These are phyloP conservation scores for Nadsonia starkeyi-henricii DNA, from an alignment of 1,139 yeast species.

Conservation along the genomic window DNA sequence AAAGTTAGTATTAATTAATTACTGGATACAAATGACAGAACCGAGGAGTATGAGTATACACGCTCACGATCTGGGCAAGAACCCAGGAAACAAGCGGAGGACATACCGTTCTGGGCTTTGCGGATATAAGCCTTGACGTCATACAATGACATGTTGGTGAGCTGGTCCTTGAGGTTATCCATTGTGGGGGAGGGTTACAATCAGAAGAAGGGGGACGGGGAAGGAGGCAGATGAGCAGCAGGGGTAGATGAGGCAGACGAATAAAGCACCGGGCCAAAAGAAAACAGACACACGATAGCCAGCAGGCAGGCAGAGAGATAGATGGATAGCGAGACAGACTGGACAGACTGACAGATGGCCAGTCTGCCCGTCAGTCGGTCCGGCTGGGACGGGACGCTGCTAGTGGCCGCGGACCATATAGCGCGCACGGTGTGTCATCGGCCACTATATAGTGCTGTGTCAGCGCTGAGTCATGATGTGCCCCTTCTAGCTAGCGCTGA, in stretches of 20 bases:
- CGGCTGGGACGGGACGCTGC: too few relatives aligned
- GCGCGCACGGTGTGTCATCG: too few relatives aligned
- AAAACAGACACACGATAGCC: too few relatives aligned
- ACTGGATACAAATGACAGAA: neutral
- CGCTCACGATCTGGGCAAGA: too few relatives aligned
- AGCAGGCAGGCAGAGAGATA: too few relatives aligned
- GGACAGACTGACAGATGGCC: too few relatives aligned
- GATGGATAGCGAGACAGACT: too few relatives aligned
- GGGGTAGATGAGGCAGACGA: neutral
- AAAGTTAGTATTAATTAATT: too few relatives aligned
- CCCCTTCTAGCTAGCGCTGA: neutral
- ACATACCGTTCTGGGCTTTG: conserved; percentile 75
- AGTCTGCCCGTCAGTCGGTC: too few relatives aligned
- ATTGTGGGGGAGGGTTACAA: conserved; percentile 19
- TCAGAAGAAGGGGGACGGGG: too few relatives aligned
- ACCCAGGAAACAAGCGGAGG: neutral
- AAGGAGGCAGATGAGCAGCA: neutral
- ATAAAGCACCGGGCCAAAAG: too few relatives aligned
- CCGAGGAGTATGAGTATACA: neutral
- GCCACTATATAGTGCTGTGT: neutral
- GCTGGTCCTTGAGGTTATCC: conserved; percentile 58
- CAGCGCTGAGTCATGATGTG: neutral
- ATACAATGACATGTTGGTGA: conserved; percentile 74
- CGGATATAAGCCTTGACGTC: conserved; percentile 97
- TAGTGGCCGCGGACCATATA: too few relatives aligned